Evolutionary conservation across 768 basidiomycete species (phyloP), one percentile per base, ranked within the genome.

Genomic region (Nidularia sp.): DNA sequence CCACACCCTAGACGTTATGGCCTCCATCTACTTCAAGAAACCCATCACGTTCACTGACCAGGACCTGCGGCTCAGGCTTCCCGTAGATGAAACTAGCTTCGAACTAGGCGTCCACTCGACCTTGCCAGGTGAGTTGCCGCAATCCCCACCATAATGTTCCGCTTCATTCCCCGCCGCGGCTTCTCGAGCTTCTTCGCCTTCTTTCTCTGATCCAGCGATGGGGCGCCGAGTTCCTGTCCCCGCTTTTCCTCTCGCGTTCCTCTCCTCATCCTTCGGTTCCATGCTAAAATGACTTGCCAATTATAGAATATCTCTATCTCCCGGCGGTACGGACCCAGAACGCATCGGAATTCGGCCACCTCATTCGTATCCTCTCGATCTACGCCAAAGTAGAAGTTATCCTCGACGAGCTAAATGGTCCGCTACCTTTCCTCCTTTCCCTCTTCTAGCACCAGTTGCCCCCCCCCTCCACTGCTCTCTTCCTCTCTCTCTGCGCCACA

Each of bases 71-170:
- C 75, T 90, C 42, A 80, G 85, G 47, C 72, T 92, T 34, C 90
- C 90, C n/a, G 81, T 84, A 6, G 88, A 91, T 61, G 90, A 92
- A 66, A 83, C 87, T 6, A 85, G 80, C 63, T 92, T 91, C 60
- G 89, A 92, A 65, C 70, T 92, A 52, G 81, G 80, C 29, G 80
- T 81, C 25, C 76, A 81, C 63, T 77, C 79, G 45, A 78, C 76
- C 47, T 65, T 77, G 45, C 78, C 79, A 55, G 79, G 79, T 79
- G 59, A 60, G 71, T 70, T n/a, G 44, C 44, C 39, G 39, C 10
- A 12, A 12, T 29, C 25, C 25, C 25, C 55, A 52, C 53, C 53
- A 55, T 55, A 53, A 29, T 33, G 48, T 44, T 53, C 52, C 31
- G 47, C 50, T 49, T 53, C 29, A 33, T 31, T 47, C 44, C 35